A percentile compares a stretch with the other conserved stretches of the same genome.
These are phyloP conservation scores for Peronospora tabacina DNA, from an alignment of 352 stramenopile species.

Conservation along the genomic window DNA sequence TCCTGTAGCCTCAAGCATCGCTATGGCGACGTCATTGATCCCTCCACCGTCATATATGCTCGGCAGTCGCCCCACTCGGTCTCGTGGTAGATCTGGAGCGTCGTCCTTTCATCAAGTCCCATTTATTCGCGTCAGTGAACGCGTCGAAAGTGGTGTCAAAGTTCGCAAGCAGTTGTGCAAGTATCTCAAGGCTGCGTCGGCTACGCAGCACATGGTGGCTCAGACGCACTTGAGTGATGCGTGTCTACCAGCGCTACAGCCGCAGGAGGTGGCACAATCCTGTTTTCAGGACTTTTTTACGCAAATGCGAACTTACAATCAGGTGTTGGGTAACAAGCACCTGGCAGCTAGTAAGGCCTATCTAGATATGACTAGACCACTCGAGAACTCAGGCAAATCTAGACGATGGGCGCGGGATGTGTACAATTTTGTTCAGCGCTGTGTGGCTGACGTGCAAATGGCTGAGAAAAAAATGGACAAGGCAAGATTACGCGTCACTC, in stretches of 20 bases:
- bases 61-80: slow-evolving; percentile 55
- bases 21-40: slow-evolving; percentile 33
- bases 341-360: slow-evolving; percentile 69
- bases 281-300: slow-evolving; percentile 74
- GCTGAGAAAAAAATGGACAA: slow-evolving; percentile 81
- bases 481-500: slow-evolving; percentile 45
- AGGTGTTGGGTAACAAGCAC: slow-evolving; percentile 67
- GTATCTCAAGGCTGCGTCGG: slow-evolving; percentile 70
- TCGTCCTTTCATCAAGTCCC: slow-evolving; percentile 71
- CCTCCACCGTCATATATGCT: slow-evolving; percentile 72
- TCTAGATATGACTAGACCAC: slow-evolving; percentile 64
- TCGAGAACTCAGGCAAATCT: slow-evolving; percentile 67
- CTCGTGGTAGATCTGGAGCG: slow-evolving; percentile 42
- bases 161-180: slow-evolving; percentile 79
- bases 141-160: slow-evolving; percentile 72
- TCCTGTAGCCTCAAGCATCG: not conserved
- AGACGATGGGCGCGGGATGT: slow-evolving; percentile 67
- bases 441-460: slow-evolving; percentile 57
- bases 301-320: slow-evolving; percentile 76
- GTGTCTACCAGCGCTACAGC: slow-evolving; percentile 63
- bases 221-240: slow-evolving; percentile 76
- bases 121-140: slow-evolving; percentile 70
- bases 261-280: slow-evolving; percentile 72
- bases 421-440: slow-evolving; percentile 75
- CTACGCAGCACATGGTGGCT: slow-evolving; percentile 71